Conservation (phyloP, 192 early-diverging fungal genomes). For the Umbelopsis sp. region DNA sequence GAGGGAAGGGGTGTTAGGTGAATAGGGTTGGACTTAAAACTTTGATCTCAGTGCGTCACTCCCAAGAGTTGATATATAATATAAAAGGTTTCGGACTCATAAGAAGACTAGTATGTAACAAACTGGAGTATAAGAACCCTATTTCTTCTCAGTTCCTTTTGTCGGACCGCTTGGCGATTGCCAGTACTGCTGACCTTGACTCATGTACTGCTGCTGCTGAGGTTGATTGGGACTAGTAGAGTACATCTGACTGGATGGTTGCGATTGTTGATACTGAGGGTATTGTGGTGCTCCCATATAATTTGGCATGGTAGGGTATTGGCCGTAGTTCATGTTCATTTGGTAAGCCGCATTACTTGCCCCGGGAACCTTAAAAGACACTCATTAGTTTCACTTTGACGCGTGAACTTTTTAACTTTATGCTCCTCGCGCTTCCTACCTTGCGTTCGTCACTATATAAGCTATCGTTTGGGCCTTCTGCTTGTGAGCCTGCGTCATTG, state of each 20-base stretch:
- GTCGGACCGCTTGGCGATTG: not conserved
- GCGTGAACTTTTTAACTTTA: too few species aligned
- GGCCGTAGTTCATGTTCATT: slow-evolving; percentile 12
- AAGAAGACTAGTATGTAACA: slow-evolving; percentile 10
- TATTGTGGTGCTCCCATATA: slow-evolving; percentile 11
- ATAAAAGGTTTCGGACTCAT: not conserved
- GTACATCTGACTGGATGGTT: slow-evolving; percentile 7
- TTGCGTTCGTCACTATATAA: slow-evolving; percentile 11
- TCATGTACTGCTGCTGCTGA: not conserved
- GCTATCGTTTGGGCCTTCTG: not conserved
- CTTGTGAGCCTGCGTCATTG: not conserved
- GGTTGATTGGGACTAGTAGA: not conserved
- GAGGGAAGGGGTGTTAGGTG: not conserved
- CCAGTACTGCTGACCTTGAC: slow-evolving; percentile 3
- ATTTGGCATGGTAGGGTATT: slow-evolving; percentile 15
- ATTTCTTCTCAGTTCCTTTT: slow-evolving; percentile 15
- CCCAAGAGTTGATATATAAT: too few species aligned
- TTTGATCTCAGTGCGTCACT: too few species aligned
- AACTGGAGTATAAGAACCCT: not conserved
- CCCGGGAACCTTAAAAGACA: not conserved
- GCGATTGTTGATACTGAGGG: slow-evolving; percentile 8
- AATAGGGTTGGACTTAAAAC: not conserved
- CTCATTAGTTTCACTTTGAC: not conserved
- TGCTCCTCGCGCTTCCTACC: not conserved
- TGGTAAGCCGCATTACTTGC: not conserved